These are phyloP conservation scores for Cicer chorassanicum DNA, from an alignment of 306 rosid species.

Conservation along the genomic window DNA sequence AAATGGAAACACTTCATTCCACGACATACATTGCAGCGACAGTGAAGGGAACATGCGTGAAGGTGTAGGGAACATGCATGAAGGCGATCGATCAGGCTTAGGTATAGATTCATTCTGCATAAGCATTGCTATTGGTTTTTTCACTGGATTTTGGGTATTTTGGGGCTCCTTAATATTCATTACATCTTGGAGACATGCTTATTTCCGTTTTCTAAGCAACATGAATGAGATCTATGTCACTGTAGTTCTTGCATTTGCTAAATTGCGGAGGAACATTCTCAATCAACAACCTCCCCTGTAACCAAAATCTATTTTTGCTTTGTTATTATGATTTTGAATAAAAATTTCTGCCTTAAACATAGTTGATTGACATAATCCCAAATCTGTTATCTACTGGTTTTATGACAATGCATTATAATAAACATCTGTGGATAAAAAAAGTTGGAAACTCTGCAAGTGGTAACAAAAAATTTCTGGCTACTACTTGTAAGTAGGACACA, in stretches of 20 bases:
- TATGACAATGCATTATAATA: conserved; percentile 2
- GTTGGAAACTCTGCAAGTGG: conserved; percentile 34
- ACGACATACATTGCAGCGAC: neutral
- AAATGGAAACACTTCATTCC: neutral
- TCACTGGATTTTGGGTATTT: conserved; percentile 30
- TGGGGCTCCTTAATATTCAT: conserved; percentile 16
- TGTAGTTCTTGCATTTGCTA: neutral
- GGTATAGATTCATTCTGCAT: conserved; percentile 8
- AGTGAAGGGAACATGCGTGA: neutral
- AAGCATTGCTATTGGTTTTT: neutral
- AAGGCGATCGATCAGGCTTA: neutral
- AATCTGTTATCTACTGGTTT: neutral
- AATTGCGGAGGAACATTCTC: conserved; percentile 8
- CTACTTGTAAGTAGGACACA: conserved; percentile 31
- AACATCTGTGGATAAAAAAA: conserved; percentile 23
- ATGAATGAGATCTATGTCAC: conserved; percentile 38
- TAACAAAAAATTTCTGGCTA: conserved; percentile 45
- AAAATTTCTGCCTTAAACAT: neutral
- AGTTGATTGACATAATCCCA: neutral
- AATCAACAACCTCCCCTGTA: neutral
- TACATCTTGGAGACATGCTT: conserved; percentile 43
- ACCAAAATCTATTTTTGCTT: neutral
- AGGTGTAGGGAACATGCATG: neutral
- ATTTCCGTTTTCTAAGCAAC: conserved; percentile 25
- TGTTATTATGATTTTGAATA: neutral